Base-by-base conservation (phyloP, 164 flowering plant genomes). In the Dillenia turbinata region DNA sequence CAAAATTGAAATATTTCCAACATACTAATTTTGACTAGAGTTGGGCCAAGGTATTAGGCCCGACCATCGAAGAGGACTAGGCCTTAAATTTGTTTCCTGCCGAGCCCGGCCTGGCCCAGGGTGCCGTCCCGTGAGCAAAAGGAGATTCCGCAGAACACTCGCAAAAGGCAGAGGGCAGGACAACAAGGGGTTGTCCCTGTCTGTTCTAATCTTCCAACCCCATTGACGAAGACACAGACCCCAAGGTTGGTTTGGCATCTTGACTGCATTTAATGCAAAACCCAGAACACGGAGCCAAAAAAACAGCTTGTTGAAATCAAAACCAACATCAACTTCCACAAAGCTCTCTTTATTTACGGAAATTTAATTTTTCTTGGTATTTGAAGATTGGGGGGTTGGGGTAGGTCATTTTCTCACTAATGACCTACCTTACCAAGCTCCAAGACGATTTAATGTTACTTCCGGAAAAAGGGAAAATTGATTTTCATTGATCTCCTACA, bases 401-500 rank as follows among this genome's bases (percentile, higher is more conserved):
- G 6, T 33, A 33, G 40, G 7, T 24, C 56, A 65, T 63, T 60
- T 47, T 61, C 56, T 49, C 60, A 49, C 66, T 44, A 57, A 22
- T 64, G 56, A 60, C 66, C 63, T 57, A 66, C 62, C 49, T 47
- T 10, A 51, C 62, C 44, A 11, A 59, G 0, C 24, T 14, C 54
- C 54, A 7, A n/a, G 55, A 44, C 24, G 22, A 51, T 14, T 49
- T 47, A 12, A 53, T 54, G 24, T 17, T 12, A 5, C 40, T 33
- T 5, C 40, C 40, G 40, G 40, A 26, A 26, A 26, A 26, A 5
- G 40, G 2, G 5, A 26, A 26, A 26, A 26, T 49, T 12, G 22
- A 52, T 2, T 9, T 17, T 45, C 56, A 48, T 74, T 60, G 71
- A 33, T 61, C 68, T 67, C 49, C 69, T 54, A 50, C 47, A 61